Conservation (phyloP, 306 rosid species). For the Cyamopsis tetragonoloba region DNA sequence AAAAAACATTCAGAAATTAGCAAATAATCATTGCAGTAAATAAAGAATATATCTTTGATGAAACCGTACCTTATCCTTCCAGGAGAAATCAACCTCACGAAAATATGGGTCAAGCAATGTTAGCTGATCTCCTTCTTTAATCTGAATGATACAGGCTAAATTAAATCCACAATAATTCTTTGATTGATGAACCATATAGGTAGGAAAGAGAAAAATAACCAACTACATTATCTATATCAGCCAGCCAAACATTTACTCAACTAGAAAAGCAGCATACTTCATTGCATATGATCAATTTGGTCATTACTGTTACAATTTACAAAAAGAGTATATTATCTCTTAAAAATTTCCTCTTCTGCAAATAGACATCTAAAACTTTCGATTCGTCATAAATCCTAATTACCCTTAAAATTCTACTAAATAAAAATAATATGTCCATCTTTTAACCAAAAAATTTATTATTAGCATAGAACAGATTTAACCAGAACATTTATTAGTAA, state of each 20-base stretch:
- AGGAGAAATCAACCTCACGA: constrained; percentile 47
- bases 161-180: constrained; percentile 25
- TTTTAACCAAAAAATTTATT: too few species aligned
- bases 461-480: too few species aligned
- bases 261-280: not conserved
- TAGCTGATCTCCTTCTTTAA: constrained; percentile 92
- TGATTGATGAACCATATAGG: constrained; percentile 15
- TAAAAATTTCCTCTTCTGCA: too few species aligned
- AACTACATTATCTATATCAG: too few species aligned
- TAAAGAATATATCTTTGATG: constrained; percentile 5
- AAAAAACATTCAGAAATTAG: not conserved
- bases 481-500: too few species aligned
- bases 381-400: too few species aligned
- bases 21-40: not conserved
- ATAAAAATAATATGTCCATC: too few species aligned
- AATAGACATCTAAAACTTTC: too few species aligned
- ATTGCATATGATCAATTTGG: not conserved
- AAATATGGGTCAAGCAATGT: constrained; percentile 64
- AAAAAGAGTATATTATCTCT: too few species aligned
- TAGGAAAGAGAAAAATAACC: not conserved
- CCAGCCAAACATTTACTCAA: constrained; percentile 2
- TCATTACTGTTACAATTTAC: too few species aligned
- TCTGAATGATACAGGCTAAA: constrained; percentile 41
- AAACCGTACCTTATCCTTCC: constrained; percentile 74
- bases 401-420: too few species aligned